Percentiles rank a stretch among this genome's conserved stretches.
Conservation (phyloP, 352 stramenopile species). For the Phytophthora fragariaefolia region DNA sequence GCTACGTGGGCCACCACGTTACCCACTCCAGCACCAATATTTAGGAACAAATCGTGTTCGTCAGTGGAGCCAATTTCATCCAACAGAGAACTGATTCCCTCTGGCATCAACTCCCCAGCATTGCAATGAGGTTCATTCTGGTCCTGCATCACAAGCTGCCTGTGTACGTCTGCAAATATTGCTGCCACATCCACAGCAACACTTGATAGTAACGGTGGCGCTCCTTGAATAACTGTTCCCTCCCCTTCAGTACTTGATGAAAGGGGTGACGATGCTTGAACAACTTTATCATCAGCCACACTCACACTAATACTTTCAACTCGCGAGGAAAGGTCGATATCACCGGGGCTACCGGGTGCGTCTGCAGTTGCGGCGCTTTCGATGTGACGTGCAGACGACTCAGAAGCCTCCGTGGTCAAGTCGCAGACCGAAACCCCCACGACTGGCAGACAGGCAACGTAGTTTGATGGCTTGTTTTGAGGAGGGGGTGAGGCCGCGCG, state of each 20-base stretch:
- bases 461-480: too few relatives aligned
- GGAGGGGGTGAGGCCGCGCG: not conserved
- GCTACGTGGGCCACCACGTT: conserved; percentile 14
- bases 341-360: too few relatives aligned
- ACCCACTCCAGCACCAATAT: conserved; percentile 10
- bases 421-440: not conserved
- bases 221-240: not conserved
- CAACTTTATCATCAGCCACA: not conserved
- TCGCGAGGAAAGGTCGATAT: too few relatives aligned
- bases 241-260: not conserved
- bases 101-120: conserved; percentile 6
- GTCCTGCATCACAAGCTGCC: not conserved
- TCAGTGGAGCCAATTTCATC: not conserved
- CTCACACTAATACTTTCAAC: not conserved
- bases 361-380: not conserved
- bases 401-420: not conserved
- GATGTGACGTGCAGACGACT: not conserved
- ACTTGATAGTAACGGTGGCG: not conserved
- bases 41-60: conserved; percentile 1
- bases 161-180: not conserved
- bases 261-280: not conserved
- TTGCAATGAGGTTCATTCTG: conserved; percentile 4
- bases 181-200: not conserved
- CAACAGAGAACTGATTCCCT: not conserved
- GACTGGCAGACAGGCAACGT: not conserved